Conservation (phyloP, 2,329 filamentous ascomycete species). For the Aspergillus ustus region DNA sequence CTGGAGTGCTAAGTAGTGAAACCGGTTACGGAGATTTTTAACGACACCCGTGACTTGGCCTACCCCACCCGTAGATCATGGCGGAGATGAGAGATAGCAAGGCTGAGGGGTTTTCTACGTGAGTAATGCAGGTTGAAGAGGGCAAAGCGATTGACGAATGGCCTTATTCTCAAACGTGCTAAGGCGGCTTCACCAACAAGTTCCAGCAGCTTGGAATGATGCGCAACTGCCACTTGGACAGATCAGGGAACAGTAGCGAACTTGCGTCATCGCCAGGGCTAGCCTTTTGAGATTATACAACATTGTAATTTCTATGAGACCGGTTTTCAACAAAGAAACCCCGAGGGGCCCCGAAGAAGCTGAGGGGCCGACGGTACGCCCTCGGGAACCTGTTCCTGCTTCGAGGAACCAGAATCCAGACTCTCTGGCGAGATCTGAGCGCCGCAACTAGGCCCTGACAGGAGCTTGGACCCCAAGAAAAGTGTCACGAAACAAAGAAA, state of each 20-base stretch:
- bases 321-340: not conserved
- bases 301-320: not conserved
- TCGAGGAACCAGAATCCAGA: not conserved
- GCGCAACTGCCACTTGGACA: not conserved
- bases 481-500: not conserved
- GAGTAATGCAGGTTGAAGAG: constrained; percentile 1
- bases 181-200: not conserved
- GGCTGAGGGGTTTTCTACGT: not conserved
- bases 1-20: not conserved
- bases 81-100: not conserved
- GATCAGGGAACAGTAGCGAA: not conserved
- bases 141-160: not conserved
- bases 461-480: constrained; percentile 7
- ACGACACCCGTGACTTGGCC: not conserved
- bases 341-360: not conserved
- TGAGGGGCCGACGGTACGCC: not conserved
- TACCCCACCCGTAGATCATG: not conserved
- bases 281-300: not conserved
- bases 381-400: not conserved
- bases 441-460: not conserved
- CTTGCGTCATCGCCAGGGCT: not conserved
- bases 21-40: constrained; percentile 10
- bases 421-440: constrained; percentile 2
- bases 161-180: not conserved
- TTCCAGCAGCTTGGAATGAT: not conserved